Percentiles rank a stretch among this genome's conserved stretches.
These are phyloP conservation scores for Vigna nakashimae DNA, from an alignment of 306 rosid genomes.

Conservation along the genomic window DNA sequence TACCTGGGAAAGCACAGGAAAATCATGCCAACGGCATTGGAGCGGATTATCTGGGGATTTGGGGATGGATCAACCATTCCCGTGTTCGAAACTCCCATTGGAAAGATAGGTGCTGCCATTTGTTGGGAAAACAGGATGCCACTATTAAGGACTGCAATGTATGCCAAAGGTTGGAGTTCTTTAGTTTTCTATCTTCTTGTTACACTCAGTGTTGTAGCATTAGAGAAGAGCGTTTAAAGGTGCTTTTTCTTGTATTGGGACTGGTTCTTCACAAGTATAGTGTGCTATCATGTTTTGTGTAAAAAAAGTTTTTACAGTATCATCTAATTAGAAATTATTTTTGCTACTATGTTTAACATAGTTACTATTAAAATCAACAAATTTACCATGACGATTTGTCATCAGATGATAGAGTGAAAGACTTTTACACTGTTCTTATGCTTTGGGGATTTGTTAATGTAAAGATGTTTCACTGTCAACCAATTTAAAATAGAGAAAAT, in stretches of 20 bases:
- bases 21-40: conserved; percentile 87
- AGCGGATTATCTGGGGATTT: conserved; percentile 91
- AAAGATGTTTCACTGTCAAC: too few relatives aligned
- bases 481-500: too few relatives aligned
- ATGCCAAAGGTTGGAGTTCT: conserved; percentile 80
- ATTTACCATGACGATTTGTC: not conserved
- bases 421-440: not conserved
- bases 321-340: not conserved
- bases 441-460: not conserved
- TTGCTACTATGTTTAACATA: not conserved
- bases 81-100: conserved; percentile 85
- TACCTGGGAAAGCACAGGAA: conserved; percentile 96
- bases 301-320: not conserved
- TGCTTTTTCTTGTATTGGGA: not conserved
- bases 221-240: not conserved
- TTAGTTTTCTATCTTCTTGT: not conserved
- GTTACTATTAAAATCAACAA: not conserved
- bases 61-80: conserved; percentile 98
- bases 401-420: not conserved
- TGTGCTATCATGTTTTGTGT: not conserved
- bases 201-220: not conserved
- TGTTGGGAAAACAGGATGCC: conserved; percentile 99
- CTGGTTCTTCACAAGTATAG: not conserved
- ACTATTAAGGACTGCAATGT: conserved; percentile 86
- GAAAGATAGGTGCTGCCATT: conserved; percentile 93